phyloP scores from a whole-genome alignment of 345 rosid genomes.

The Gossypium herbaceum region DNA sequence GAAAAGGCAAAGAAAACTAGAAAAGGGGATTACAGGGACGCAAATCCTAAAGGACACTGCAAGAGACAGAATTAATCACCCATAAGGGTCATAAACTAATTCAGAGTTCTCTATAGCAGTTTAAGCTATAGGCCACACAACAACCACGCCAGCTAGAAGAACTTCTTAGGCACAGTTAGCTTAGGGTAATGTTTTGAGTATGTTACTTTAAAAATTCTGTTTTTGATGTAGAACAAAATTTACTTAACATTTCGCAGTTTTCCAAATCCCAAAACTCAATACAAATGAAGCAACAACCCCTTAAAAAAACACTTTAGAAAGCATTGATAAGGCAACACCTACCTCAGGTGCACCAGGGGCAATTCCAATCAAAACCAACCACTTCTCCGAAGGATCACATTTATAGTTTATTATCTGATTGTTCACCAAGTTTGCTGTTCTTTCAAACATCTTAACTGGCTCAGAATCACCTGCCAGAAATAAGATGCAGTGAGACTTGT shows the following conservation, averaged over 20 bases:
- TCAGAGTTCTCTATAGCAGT: background rate
- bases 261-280: background rate
- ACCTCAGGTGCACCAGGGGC: conserved; percentile 99
- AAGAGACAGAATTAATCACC: background rate
- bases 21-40: background rate
- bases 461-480: conserved; percentile 74
- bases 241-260: background rate
- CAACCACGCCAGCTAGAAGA: background rate
- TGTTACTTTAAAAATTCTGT: background rate
- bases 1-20: background rate
- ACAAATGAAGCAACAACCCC: background rate
- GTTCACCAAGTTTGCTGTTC: conserved; percentile 86
- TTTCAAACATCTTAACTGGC: conserved; percentile 93
- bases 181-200: background rate
- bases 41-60: background rate
- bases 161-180: background rate
- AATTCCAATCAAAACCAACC: conserved; percentile 96
- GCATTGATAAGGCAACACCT: conserved; percentile 16
- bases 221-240: background rate
- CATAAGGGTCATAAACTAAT: background rate
- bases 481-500: conserved; percentile 8
- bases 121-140: background rate
- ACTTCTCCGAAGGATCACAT: conserved; percentile 92
- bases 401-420: conserved; percentile 95
- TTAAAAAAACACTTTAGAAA: background rate